These are phyloP conservation scores for Termitomyces sp. DNA, from an alignment of 768 basidiomycete species.

Conservation along the genomic window DNA sequence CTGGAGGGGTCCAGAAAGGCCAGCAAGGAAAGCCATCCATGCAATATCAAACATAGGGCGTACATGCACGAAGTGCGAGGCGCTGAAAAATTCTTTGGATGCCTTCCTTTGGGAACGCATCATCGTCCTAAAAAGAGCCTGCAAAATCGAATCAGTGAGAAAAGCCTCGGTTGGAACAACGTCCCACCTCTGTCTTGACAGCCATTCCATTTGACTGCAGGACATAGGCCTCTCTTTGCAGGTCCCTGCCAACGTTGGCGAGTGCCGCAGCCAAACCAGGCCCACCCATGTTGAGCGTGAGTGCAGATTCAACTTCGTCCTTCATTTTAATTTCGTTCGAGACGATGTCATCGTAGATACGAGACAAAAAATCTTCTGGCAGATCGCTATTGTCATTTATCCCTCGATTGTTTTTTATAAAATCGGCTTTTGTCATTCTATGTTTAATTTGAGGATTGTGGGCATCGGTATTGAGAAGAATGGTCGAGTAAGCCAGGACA, in stretches of 20 bases:
- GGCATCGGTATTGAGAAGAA: constrained; percentile 96
- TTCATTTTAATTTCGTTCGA: constrained; percentile 97
- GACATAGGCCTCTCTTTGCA: constrained; percentile 94
- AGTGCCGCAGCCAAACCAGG: constrained; percentile 80
- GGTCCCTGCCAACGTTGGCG: constrained; percentile 86
- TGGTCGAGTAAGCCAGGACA: constrained; percentile 90
- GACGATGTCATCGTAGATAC: constrained; percentile 88
- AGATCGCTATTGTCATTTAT: constrained; percentile 91
- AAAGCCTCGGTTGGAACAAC: background rate
- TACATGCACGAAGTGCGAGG: constrained; percentile 94
- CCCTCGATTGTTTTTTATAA: constrained; percentile 91
- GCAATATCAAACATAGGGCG: constrained; percentile 99
- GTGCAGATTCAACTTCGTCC: constrained; percentile 77
- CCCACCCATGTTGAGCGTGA: constrained; percentile 36
- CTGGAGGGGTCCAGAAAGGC: constrained; percentile 89
- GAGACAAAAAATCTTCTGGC: constrained; percentile 74
- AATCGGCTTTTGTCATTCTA: constrained; percentile 90
- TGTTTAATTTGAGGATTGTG: constrained; percentile 93
- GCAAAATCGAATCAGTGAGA: background rate
- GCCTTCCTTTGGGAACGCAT: constrained; percentile 88
- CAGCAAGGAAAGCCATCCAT: constrained; percentile 98
- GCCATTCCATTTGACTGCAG: constrained; percentile 96
- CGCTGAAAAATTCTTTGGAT: constrained; percentile 87
- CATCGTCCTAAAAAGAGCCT: constrained; percentile 91
- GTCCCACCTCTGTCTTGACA: constrained; percentile 84